Evolutionary conservation across 23 red algal genomes (phyloP).

Genomic region (Gracilaria caudata): DNA sequence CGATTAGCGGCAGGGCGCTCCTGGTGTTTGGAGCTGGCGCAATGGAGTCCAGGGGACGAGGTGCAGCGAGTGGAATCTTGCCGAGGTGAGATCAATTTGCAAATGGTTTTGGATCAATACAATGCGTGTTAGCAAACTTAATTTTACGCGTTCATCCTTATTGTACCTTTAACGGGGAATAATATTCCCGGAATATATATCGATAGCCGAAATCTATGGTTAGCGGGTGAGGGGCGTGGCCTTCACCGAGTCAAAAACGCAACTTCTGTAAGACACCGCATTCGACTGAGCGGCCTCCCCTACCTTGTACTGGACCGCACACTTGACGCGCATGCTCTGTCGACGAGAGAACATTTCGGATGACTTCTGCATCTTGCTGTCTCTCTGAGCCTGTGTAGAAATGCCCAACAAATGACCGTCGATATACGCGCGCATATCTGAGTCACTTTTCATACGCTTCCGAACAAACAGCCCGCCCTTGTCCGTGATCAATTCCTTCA

Average conservation of each 20-base stretch:
- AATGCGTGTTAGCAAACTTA: not conserved
- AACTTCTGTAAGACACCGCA: not conserved
- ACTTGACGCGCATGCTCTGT: conserved; percentile 1
- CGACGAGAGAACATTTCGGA: not conserved
- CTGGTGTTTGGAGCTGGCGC: not conserved
- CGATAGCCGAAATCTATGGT: not conserved
- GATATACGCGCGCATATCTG: not conserved
- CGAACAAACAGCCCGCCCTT: conserved; percentile 20
- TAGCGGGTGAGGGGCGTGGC: not conserved
- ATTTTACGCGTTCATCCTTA: no score
- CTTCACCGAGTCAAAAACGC: not conserved
- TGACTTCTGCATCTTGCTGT: not conserved
- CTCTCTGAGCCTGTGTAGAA: not conserved
- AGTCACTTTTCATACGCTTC: conserved; percentile 14
- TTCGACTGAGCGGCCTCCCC: not conserved
- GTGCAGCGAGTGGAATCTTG: conserved; percentile 5
- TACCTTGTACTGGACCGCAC: not conserved
- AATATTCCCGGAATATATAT: not conserved
- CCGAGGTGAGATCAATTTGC: not conserved
- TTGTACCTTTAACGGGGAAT: no score
- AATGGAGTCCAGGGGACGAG: not conserved
- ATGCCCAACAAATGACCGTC: conserved; percentile 6
- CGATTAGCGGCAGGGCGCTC: not conserved
- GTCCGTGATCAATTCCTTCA: not conserved
- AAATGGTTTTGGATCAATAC: not conserved